phyloP scores from a whole-genome alignment of 1,139 yeast species.

The Torulaspora globosa region DNA sequence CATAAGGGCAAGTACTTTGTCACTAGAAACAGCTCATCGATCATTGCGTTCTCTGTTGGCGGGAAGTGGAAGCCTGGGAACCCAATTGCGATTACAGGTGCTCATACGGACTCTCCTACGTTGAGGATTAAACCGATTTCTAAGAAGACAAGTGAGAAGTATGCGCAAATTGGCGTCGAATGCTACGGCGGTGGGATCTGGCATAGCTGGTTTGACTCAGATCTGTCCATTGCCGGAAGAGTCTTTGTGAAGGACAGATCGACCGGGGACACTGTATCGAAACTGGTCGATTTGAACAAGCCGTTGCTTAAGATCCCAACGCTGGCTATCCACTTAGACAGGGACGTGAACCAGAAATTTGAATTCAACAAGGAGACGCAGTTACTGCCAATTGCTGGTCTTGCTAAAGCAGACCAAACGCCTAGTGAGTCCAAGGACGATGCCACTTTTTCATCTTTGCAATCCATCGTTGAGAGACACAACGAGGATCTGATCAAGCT shows the following conservation, averaged over 20 bases:
- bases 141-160: conserved; percentile 66
- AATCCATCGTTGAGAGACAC: conserved; percentile 68
- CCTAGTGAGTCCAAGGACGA: conserved; percentile 43
- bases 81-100: conserved; percentile 85
- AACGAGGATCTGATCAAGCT: conserved; percentile 62
- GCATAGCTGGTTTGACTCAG: conserved; percentile 86
- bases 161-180: conserved; percentile 87
- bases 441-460: conserved; percentile 60
- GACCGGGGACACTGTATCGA: conserved; percentile 53
- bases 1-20: conserved; percentile 69
- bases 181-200: conserved; percentile 95
- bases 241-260: conserved; percentile 59
- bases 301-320: conserved; percentile 92
- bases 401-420: conserved; percentile 29
- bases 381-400: conserved; percentile 81
- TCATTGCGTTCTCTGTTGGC: conserved; percentile 84
- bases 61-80: conserved; percentile 70
- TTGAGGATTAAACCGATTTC: conserved; percentile 88
- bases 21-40: conserved; percentile 81
- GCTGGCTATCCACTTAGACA: conserved; percentile 84
- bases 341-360: conserved; percentile 71
- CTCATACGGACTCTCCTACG: conserved; percentile 95
- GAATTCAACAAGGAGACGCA: conserved; percentile 90
- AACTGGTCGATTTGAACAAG: conserved; percentile 70
- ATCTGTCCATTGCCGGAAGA: conserved; percentile 86